These are phyloP conservation scores for Macadamia tetraphylla DNA, from an alignment of 164 flowering plant genomes.

Conservation along the genomic window DNA sequence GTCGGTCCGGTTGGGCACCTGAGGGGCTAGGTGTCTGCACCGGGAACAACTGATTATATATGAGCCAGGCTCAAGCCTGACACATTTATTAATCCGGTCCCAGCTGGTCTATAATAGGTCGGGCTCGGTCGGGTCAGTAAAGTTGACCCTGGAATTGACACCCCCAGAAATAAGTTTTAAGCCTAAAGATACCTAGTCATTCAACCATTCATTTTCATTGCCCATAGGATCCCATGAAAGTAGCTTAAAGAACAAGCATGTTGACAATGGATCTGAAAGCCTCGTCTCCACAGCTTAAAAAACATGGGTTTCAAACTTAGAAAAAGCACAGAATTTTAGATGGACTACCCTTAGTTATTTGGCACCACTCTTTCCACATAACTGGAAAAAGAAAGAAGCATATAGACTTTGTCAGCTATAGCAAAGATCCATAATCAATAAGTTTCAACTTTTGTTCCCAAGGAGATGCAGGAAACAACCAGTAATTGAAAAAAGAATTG, in stretches of 20 bases:
- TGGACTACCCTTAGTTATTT: slow-evolving; percentile 75
- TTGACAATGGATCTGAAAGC: not conserved
- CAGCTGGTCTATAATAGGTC: no score
- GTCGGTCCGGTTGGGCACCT: no score
- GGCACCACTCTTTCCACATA: slow-evolving; percentile 72
- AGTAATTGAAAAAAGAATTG: no score
- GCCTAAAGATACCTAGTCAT: slow-evolving; percentile 9
- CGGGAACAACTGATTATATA: no score
- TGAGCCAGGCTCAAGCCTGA: no score
- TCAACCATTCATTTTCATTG: slow-evolving; percentile 11
- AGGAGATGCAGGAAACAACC: not conserved
- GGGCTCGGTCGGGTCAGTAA: no score
- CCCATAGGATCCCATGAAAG: slow-evolving; percentile 7
- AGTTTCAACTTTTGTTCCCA: not conserved
- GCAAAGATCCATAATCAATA: not conserved
- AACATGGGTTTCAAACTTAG: not conserved
- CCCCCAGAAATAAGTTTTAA: slow-evolving; percentile 20
- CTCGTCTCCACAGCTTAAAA: not conserved
- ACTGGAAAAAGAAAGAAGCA: slow-evolving; percentile 14
- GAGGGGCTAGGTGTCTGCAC: no score
- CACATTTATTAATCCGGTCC: no score
- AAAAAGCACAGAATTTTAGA: not conserved
- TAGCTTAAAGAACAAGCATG: not conserved
- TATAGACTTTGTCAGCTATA: not conserved
- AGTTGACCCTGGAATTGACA: no score